Evolutionary conservation across 2,329 filamentous ascomycete genomes (phyloP).

Genomic region (Ceratocystis papillata): DNA sequence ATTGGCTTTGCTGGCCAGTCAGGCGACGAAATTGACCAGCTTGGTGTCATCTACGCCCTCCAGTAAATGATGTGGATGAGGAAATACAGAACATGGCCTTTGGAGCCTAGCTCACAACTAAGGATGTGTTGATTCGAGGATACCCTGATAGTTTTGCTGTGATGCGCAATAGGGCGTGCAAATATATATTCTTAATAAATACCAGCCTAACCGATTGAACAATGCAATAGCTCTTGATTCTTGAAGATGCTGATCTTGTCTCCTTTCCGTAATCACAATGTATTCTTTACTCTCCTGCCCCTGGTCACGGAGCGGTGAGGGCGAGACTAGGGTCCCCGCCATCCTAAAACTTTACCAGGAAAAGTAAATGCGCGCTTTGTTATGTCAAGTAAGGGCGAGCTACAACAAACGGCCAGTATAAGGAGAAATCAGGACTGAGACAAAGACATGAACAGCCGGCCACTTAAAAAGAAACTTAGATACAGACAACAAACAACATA

Average conservation of each 20-base stretch:
- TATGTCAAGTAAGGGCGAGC: background rate
- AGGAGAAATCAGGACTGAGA: too few relatives aligned
- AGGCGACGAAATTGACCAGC: slow-evolving; percentile 46
- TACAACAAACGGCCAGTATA: background rate
- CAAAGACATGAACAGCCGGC: too few relatives aligned
- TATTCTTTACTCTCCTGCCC: too few relatives aligned
- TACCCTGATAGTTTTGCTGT: too few relatives aligned
- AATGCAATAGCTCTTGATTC: too few relatives aligned
- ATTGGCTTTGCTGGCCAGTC: slow-evolving; percentile 44
- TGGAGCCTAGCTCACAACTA: background rate
- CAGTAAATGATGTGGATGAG: slow-evolving; percentile 28
- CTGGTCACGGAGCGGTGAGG: background rate
- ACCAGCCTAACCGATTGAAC: too few relatives aligned
- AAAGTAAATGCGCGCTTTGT: too few relatives aligned
- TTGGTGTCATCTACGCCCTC: slow-evolving; percentile 40
- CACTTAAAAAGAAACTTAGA: too few relatives aligned
- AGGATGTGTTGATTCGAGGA: background rate
- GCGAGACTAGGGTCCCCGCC: background rate
- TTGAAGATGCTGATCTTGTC: background rate
- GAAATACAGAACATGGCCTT: background rate
- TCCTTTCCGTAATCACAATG: background rate
- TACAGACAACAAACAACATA: too few relatives aligned
- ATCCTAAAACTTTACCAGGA: background rate
- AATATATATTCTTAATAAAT: too few relatives aligned
- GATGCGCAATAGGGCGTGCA: too few relatives aligned